Base-by-base conservation (phyloP, 768 basidiomycete species). In the Chalciporus piperatus region DNA sequence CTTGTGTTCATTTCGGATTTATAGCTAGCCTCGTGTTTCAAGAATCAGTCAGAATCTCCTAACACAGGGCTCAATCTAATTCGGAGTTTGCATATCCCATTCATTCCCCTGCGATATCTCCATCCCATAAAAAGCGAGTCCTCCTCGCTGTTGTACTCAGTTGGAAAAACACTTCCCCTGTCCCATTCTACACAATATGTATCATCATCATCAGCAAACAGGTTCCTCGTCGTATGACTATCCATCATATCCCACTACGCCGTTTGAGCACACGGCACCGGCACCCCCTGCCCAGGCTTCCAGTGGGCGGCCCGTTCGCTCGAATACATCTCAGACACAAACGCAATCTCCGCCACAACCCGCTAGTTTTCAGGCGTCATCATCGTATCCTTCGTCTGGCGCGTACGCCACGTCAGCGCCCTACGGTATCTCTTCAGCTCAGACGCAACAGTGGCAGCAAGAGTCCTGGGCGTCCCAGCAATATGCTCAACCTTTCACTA, bases 171-270 rank as follows among this genome's bases (percentile, higher is more conserved):
- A 40, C 53, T 57, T 78, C 77, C 78, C 73, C 80, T 33, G 70
- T 80, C 39, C 79, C 80, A 5, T 41, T 32, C 14, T 37, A 37
- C 35, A 47, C 52, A 82, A 82, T 60, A 71, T 82, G 65, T 85
- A 85, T 64, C 74, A 75, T 47, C 74, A 75, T 47, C 69, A 75
- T 52, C 71, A 76, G 47, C 75, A 72, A 17, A 72, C 72, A 30
- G 64, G 70, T 33, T 72, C 72, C 49, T 59, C 68, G 28, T 68
- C 72, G 51, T 85, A 86, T 63, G 79, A 78, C 56, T 83, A 82
- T 63, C 43, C 76, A 27, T 65, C 74, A 49, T 77, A 80, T 52
- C 67, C 63, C 23, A 58, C 62, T 25, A 52, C 69, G 8, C 56
- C 68, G 4, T 68, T 58, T 43, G 65, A 64, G 40, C 54, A 53